phyloP scores from a whole-genome alignment of 2,329 filamentous ascomycete genomes.

The Pyrenophora seminiperda region DNA sequence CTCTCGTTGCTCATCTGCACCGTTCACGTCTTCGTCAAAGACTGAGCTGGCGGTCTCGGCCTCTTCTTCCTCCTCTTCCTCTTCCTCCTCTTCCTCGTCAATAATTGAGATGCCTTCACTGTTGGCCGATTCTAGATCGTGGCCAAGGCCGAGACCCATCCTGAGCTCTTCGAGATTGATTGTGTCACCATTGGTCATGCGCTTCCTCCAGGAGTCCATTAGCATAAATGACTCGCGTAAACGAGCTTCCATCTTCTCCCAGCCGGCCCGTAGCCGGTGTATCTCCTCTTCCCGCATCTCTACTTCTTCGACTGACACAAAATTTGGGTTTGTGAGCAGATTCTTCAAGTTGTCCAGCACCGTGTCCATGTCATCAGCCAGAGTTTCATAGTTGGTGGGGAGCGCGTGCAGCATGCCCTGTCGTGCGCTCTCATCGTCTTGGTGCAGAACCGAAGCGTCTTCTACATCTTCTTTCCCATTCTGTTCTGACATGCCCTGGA shows the following conservation, averaged over 20 bases:
- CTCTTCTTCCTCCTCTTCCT: constrained; percentile 18
- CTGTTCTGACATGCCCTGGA: constrained; percentile 60
- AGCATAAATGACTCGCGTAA: constrained; percentile 89
- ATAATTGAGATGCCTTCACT: constrained; percentile 39
- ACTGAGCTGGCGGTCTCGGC: constrained; percentile 35
- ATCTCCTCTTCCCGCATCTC: constrained; percentile 93
- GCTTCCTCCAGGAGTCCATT: constrained; percentile 89
- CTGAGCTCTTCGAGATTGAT: constrained; percentile 66
- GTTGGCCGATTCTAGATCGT: constrained; percentile 48
- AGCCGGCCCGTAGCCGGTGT: constrained; percentile 76
- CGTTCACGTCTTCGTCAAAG: constrained; percentile 38
- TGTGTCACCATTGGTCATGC: constrained; percentile 72
- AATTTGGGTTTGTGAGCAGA: constrained; percentile 91
- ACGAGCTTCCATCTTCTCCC: constrained; percentile 89
- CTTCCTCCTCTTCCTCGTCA: constrained; percentile 31
- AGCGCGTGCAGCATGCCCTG: constrained; percentile 51
- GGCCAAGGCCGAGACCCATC: constrained; percentile 65
- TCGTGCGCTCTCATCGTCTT: constrained; percentile 40
- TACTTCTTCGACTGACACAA: constrained; percentile 93
- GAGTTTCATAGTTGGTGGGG: constrained; percentile 67
- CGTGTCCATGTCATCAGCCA: constrained; percentile 74
- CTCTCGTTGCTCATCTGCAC: constrained; percentile 15
- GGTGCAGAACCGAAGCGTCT: constrained; percentile 33
- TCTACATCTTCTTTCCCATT: constrained; percentile 32
- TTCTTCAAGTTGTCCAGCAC: constrained; percentile 81